Percentiles rank a stretch among this genome's conserved stretches.
Conservation (phyloP, 345 rosid species). For the Triadica sebifera region DNA sequence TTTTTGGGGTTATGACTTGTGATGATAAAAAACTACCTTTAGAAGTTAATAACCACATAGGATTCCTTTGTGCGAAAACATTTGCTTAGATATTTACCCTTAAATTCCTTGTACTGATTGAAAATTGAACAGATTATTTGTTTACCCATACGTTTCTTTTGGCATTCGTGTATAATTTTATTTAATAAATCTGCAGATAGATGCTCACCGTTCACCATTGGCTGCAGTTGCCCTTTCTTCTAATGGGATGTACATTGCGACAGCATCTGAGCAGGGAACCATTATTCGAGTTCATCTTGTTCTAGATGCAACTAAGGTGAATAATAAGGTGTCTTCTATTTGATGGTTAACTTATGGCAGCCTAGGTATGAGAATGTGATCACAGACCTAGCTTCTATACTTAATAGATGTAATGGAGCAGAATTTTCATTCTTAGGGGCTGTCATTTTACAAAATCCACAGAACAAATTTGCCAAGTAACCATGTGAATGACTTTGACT, state of each 20-base stretch:
- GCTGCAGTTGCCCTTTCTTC: slow-evolving; percentile 76
- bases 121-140: background rate
- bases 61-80: background rate
- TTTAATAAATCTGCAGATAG: slow-evolving; percentile 55
- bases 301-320: slow-evolving; percentile 83
- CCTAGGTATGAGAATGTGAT: background rate
- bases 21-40: background rate
- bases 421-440: background rate
- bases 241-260: slow-evolving; percentile 81
- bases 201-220: slow-evolving; percentile 82
- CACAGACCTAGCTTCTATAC: background rate
- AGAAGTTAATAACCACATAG: background rate
- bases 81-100: background rate
- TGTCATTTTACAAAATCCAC: background rate
- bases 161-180: slow-evolving; percentile 9
- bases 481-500: background rate
- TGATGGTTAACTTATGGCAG: slow-evolving; percentile 15
- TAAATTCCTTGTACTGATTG: background rate
- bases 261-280: slow-evolving; percentile 96
- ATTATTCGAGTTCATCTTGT: slow-evolving; percentile 79
- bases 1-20: background rate
- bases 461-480: background rate
- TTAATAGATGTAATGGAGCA: background rate
- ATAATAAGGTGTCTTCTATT: slow-evolving; percentile 3
- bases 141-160: background rate